Evolutionary conservation across 495 filamentous ascomycete species (phyloP).

Genomic region (Aspergillus nidulans): DNA sequence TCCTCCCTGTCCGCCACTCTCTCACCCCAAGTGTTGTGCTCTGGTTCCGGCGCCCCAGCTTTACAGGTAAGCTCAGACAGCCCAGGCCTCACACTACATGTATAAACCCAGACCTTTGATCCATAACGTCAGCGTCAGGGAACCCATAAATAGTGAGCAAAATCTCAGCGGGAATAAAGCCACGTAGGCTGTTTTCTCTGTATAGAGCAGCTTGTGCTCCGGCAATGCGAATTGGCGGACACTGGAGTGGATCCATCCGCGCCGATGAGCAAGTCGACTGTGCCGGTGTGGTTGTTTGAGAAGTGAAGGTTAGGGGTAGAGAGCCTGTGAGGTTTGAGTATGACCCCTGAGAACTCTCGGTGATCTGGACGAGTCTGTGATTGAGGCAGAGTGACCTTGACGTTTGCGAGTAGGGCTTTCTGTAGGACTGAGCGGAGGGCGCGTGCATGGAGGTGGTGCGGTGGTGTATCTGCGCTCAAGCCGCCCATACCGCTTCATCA

Average conservation of each 20-base stretch:
- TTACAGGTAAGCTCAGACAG: slow-evolving; percentile 21
- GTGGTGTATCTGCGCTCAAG: slow-evolving; percentile 14
- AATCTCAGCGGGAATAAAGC: slow-evolving; percentile 15
- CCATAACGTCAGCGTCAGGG: slow-evolving; percentile 24
- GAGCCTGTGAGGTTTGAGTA: neutral
- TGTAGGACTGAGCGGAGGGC: slow-evolving; percentile 23
- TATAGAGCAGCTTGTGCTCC: slow-evolving; percentile 19
- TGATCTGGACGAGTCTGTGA: slow-evolving; percentile 11
- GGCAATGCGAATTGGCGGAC: slow-evolving; percentile 24
- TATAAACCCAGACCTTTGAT: slow-evolving; percentile 20
- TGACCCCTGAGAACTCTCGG: neutral
- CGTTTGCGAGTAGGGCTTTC: slow-evolving; percentile 18
- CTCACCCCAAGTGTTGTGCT: slow-evolving; percentile 20
- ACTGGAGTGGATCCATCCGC: slow-evolving; percentile 26
- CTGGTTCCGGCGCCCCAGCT: slow-evolving; percentile 10
- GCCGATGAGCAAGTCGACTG: slow-evolving; percentile 24
- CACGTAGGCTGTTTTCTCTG: slow-evolving; percentile 21
- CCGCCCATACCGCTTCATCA: too few species aligned
- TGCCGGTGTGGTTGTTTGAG: slow-evolving; percentile 17
- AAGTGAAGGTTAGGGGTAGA: slow-evolving; percentile 13
- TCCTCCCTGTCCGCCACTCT: slow-evolving; percentile 14
- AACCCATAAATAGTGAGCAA: slow-evolving; percentile 19
- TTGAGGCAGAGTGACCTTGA: slow-evolving; percentile 15
- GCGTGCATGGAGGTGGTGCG: slow-evolving; percentile 15
- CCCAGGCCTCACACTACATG: slow-evolving; percentile 19